Conservation (phyloP, 768 basidiomycete species). For the Xerocomellus amylosporus region DNA sequence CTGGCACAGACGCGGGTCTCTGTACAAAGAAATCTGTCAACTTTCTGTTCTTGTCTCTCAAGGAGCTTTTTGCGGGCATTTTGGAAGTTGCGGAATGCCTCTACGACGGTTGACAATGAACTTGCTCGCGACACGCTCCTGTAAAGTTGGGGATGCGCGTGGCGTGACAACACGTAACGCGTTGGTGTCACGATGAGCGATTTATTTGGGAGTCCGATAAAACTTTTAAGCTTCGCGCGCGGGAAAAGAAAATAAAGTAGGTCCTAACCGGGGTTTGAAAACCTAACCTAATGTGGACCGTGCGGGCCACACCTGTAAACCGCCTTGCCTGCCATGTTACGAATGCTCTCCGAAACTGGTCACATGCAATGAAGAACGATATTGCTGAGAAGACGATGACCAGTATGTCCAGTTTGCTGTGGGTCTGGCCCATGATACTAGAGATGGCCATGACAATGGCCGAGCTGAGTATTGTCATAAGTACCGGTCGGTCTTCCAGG, state of each 20-base stretch:
- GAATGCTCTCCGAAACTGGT: constrained; percentile 23
- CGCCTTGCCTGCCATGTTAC: constrained; percentile 13
- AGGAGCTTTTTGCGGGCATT: constrained; percentile 21
- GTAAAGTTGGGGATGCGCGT: constrained; percentile 2
- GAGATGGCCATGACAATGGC: constrained; percentile 17
- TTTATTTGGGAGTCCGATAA: no score
- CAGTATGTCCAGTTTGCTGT: constrained; percentile 17
- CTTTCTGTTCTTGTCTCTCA: constrained; percentile 21
- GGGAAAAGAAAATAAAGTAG: no score
- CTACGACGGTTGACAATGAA: background rate
- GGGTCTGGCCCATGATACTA: constrained; percentile 1
- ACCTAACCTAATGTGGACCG: no score
- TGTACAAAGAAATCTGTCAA: constrained; percentile 49
- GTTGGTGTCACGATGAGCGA: background rate
- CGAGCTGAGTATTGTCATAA: constrained; percentile 10
- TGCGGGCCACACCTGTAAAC: no score
- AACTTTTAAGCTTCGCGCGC: no score
- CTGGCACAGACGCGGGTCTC: constrained; percentile 22
- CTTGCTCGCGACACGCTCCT: constrained; percentile 6
- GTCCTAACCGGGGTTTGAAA: no score
- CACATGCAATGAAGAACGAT: constrained; percentile 16
- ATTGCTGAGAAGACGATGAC: constrained; percentile 15
- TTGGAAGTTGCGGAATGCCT: background rate
- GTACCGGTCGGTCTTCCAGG: background rate
- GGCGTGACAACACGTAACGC: constrained; percentile 15